A percentile compares a stretch with the other conserved stretches of the same genome.
phyloP scores from a whole-genome alignment of 805 yeast genomes.

The Candida sithepensis region DNA sequence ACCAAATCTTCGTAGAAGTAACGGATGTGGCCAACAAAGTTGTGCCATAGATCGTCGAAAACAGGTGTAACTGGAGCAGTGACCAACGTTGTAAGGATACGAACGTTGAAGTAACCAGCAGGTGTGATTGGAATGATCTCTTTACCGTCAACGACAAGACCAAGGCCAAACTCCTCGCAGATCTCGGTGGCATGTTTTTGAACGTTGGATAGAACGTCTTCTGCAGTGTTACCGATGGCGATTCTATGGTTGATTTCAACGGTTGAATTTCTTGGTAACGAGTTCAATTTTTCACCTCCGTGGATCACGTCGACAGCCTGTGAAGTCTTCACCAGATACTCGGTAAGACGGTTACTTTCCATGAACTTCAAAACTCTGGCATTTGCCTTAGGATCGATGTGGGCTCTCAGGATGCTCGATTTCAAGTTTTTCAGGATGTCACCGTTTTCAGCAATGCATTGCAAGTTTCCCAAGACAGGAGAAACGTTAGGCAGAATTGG shows the following conservation, averaged over 20 bases:
- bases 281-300: slow-evolving; percentile 73
- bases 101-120: slow-evolving; percentile 42
- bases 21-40: slow-evolving; percentile 50
- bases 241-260: slow-evolving; percentile 59
- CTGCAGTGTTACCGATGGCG: slow-evolving; percentile 49
- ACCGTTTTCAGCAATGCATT: slow-evolving; percentile 57
- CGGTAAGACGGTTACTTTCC: slow-evolving; percentile 16
- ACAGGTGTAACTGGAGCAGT: slow-evolving; percentile 40
- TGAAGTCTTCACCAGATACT: slow-evolving; percentile 52
- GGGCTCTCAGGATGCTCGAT: slow-evolving; percentile 34
- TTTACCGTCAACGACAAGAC: slow-evolving; percentile 35
- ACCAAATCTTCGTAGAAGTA: slow-evolving; percentile 51
- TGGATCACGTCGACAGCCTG: slow-evolving; percentile 60
- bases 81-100: slow-evolving; percentile 23
- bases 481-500: slow-evolving; percentile 46
- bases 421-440: slow-evolving; percentile 25
- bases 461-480: slow-evolving; percentile 53
- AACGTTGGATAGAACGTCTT: slow-evolving; percentile 39
- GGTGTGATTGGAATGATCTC: slow-evolving; percentile 29
- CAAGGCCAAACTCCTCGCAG: slow-evolving; percentile 47
- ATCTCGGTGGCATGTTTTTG: slow-evolving; percentile 33
- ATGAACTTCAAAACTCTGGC: slow-evolving; percentile 31
- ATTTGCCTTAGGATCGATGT: slow-evolving; percentile 33
- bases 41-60: slow-evolving; percentile 35
- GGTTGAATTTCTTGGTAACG: slow-evolving; percentile 60